These are phyloP conservation scores for Globisporangium middletonii DNA, from an alignment of 352 stramenopile species.

Conservation along the genomic window DNA sequence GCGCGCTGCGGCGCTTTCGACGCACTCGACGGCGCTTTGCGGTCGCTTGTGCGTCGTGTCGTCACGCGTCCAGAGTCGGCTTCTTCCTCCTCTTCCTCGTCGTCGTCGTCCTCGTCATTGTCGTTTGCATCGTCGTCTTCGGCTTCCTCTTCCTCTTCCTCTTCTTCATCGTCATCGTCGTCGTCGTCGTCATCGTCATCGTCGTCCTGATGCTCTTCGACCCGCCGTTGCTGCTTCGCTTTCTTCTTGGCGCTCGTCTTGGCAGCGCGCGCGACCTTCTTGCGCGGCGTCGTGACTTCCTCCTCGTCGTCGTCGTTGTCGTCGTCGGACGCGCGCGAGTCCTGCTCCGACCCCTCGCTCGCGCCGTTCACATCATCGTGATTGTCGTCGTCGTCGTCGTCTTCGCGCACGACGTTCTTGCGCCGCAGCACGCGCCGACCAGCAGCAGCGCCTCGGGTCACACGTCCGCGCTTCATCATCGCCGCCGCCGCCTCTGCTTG, in stretches of 20 bases:
- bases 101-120: conserved; percentile 16
- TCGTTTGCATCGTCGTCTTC: conserved; percentile 13
- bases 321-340: neutral
- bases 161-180: conserved; percentile 19
- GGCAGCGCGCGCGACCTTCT: conserved; percentile 25
- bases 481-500: too few species aligned
- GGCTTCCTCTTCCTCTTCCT: conserved; percentile 17
- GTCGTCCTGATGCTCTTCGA: conserved; percentile 37
- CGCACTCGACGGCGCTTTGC: conserved; percentile 16
- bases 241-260: conserved; percentile 27
- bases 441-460: conserved; percentile 29
- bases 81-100: conserved; percentile 25
- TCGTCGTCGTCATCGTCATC: conserved; percentile 35
- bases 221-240: conserved; percentile 15
- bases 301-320: conserved; percentile 19
- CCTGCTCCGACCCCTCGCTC: neutral
- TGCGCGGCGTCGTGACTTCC: conserved; percentile 20
- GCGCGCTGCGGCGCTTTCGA: conserved; percentile 15
- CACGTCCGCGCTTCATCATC: conserved; percentile 57
- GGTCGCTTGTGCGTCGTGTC: conserved; percentile 26
- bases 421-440: conserved; percentile 52
- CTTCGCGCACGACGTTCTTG: conserved; percentile 62
- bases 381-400: conserved; percentile 19
- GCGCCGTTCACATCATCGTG: conserved; percentile 11
- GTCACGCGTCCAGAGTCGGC: conserved; percentile 14